Base-by-base conservation (phyloP, 2,329 filamentous ascomycete genomes). In the Amauroascus verrucosus region DNA sequence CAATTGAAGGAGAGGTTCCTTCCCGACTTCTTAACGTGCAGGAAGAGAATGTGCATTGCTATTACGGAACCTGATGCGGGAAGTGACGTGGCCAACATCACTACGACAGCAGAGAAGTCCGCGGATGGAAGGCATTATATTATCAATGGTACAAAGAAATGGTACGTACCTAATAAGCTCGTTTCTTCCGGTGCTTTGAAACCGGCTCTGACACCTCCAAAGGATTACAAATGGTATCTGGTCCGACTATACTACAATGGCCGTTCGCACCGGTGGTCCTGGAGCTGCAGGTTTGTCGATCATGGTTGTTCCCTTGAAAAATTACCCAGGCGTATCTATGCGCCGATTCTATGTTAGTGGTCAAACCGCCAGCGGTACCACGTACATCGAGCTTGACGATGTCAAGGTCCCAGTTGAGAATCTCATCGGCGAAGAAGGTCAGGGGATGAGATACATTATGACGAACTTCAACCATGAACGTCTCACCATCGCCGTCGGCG, bases 391-490 rank as follows among this genome's bases (percentile, higher is more conserved):
- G 63, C 74, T 89, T 1, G 84, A 88, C 61, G 83, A 88, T 51
- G 85, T 88, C 18, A 76, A 80, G 54, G 85, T 89, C 0, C 84
- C 84, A 0, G 76, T 81, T 0, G 77, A 79, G 62, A 88, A 88
- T 63, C 68, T 88, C 6, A 80, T 89, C 54, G 85, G 85, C 2
- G 60, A 74, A 18, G 85, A 88, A 65, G 84, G 84, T 9, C 71
- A 78, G 61, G 85, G 85, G 4, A 88, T 89, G 84, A 77, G 74
- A 55, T 85, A 86, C 63, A 79, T 85, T 62, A 86, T 86, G 83
- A 83, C 80, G 51, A 86, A 88, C 69, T 88, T 88, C 77, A 88
- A 88, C 70, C 84, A 88, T 65, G 85, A 89, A 66, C 78, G 85
- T 0, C 72, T 88, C 9, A 76, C 75, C 14, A 85, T 88, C 57